Base-by-base conservation (phyloP, 2,329 filamentous ascomycete species). In the Tetracladium maxilliforme region DNA sequence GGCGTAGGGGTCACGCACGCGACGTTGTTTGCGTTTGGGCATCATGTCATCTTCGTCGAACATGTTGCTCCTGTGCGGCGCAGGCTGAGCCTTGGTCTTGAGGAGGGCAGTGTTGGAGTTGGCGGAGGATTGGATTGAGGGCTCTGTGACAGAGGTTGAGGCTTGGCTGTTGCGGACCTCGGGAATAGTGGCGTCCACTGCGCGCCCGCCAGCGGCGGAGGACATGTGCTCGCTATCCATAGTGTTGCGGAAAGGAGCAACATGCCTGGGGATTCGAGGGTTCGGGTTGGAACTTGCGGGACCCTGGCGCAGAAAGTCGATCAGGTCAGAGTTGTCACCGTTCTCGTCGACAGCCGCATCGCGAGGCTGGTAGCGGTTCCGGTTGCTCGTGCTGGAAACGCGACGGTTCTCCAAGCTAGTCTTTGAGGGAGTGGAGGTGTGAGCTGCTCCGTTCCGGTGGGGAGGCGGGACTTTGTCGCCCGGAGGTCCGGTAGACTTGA, bases 291-390 rank as follows among this genome's bases (percentile, higher is more conserved):
- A 53, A 32, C 56, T 64, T 0, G 80, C 76, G 4, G 84, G 84
- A 1, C 86, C 87, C 44, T 82, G 75, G 22, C 86, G 75, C 35
- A 98, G 92, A 47, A 98, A 95, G 45, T 95, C 86, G 36, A 94
- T 93, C 30, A 98, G 56, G 32, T 94, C 90, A 9, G 81, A 79
- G 29, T 75, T 92, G 35, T 75, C 74, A 25, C 70, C 70, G 25
- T 60, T 62, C 29, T 55, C 56, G 24, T 72, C 63, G 10, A 71
- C 63, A 21, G 64, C 60, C 19, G 81, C 70, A 32, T 83, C 74
- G 24, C 83, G 77, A 30, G 87, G 73, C 47, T 78, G 66, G 23
- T 78, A 61, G 30, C 67, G 69, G 23, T 54, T 56, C 29, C 64
- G 56, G n/a, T n/a, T n/a, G 32, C 46, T 60, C 27, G 50, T 52